Evolutionary conservation across 257 asterid genomes (phyloP), one percentile per base, ranked within the genome.

Genomic region (Mentha longifolia): DNA sequence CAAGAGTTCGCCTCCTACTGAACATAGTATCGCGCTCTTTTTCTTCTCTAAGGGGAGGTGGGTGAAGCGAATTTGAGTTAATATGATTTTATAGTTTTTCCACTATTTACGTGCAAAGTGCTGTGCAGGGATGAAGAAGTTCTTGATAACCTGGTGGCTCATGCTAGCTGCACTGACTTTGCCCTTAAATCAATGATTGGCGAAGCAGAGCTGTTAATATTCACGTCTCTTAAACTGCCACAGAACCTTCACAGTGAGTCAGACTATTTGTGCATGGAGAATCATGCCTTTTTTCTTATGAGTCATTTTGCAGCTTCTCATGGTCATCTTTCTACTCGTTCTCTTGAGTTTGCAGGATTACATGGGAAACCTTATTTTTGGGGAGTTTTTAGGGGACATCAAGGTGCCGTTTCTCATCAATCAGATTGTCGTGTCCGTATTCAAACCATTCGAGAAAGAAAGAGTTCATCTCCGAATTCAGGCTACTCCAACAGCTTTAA

Each of bases 291-390:
- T n/a, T 37, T 9, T 4, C 41, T 45, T 8, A 20, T 8, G 51
- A 47, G 8, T 68, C 37, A 20, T 1, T 4, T 33, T 11, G 19
- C 72, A 25, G 16, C 15, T 57, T 41, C 30, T 61, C 30, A 28
- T 14, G 8, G n/a, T 77, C 57, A 47, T n/a, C 19, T 41, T 5
- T 33, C 17, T 51, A 47, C 50, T 28, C 12, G 56, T 74, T 72
- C 63, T 71, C 19, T 28, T 74, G n/a, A 75, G 72, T 65, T 68
- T 68, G 56, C 80, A 86, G 92, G 84, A 81, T 77, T 81, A 37
- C 77, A 78, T 17, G 92, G 89, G 60, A 84, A 82, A 68, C 79
- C 62, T 70, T 86, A 84, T 78, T 66, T 86, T 20, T 86, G 92
- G 92, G 92, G 92, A 50, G 79, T 82, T 74, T 84, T 86, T 63